phyloP scores from a whole-genome alignment of 345 rosid genomes.

The Citropsis articulata region DNA sequence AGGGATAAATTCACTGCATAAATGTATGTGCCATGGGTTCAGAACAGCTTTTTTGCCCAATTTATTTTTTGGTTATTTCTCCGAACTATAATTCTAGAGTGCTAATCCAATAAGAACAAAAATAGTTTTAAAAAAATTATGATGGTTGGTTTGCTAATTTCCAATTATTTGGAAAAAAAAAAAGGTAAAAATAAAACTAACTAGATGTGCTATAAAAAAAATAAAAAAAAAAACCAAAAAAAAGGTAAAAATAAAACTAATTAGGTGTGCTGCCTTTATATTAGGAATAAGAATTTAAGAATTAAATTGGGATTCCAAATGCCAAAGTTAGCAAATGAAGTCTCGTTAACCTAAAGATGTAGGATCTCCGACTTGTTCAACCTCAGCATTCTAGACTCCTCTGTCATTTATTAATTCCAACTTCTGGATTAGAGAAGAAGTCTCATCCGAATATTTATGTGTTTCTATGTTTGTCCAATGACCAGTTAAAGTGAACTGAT shows the following conservation, averaged over 20 bases:
- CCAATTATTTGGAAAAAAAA: background rate
- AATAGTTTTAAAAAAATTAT: no score
- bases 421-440: background rate
- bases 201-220: no score
- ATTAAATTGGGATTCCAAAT: background rate
- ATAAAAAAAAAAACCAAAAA: no score
- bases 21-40: background rate
- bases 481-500: background rate
- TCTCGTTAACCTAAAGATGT: background rate
- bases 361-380: background rate
- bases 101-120: background rate
- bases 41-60: background rate
- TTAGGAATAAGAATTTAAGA: background rate
- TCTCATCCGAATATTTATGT: background rate
- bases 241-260: background rate
- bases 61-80: no score
- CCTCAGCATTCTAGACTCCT: background rate
- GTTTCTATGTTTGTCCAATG: background rate
- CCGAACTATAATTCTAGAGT: no score
- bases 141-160: background rate
- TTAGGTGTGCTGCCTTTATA: background rate
- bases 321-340: background rate
- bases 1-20: background rate
- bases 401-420: background rate
- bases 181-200: background rate